Base-by-base conservation (phyloP, 208 protist species). In the Angomonas ambiguus region DNA sequence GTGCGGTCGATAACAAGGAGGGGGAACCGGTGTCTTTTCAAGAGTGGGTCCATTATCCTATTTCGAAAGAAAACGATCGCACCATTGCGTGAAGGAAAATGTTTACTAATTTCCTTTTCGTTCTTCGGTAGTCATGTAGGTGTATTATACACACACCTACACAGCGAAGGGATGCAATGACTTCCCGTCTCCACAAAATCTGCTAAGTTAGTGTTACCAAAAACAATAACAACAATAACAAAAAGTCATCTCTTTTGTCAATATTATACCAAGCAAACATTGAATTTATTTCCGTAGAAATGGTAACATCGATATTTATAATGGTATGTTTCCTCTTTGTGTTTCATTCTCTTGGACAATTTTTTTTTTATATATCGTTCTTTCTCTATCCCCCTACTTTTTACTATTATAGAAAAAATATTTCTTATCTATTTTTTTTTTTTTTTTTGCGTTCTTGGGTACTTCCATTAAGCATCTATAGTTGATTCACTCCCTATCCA, bases 1-100 rank as follows among this genome's bases (percentile, higher is more conserved):
- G 82, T 1, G 60, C 76, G 6, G 55, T 72, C 31, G 51, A 35
- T 0, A n/a, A 59, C 53, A 56, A 56, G 49, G 49, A 56, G 49
- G 27, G 27, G 5, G 49, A 56, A 56, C 11, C 22, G n/a, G 22
- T 30, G 22, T 8, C 5, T 8, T 56, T 16, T 56, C 10, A 56
- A 6, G 6, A 56, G 22, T 56, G 22, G 49, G 11, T 16, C 5
- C n/a, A 16, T 20, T 56, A 56, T 8, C 18, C 49, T 8, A 56
- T 56, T 20, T 6, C 6, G 22, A 20, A 20, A 48, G 22, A 56
- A 56, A 56, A 56, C 11, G 27, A 24, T 30, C 5, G 49, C 18
- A 20, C 49, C 27, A 24, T 11, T 30, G 22, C 8, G n/a, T 8
- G 8, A 20, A 56, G 27, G 27, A 11, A 30, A 20, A 45, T 16